phyloP scores from a whole-genome alignment of 345 rosid genomes.

The Pistacia integerrima region DNA sequence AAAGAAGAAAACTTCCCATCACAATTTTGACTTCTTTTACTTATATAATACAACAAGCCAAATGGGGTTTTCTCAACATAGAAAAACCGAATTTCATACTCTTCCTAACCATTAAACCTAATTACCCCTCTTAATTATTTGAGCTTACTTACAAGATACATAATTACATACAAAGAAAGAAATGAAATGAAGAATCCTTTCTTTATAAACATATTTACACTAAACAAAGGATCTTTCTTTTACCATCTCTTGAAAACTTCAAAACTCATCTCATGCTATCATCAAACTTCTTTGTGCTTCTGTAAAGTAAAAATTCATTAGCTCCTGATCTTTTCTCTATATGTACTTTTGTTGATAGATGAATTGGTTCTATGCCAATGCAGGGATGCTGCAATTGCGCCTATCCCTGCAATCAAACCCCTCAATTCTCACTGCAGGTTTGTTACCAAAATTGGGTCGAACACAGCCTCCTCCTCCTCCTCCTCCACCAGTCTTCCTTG shows the following conservation, averaged over 20 bases:
- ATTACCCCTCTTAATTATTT: constrained; percentile 24
- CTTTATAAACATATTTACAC: constrained; percentile 40
- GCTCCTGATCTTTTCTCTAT: constrained; percentile 12
- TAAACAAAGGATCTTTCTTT: constrained; percentile 25
- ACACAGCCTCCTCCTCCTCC: constrained; percentile 40
- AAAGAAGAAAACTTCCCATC: not conserved
- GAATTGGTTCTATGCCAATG: constrained; percentile 56
- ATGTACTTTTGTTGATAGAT: constrained; percentile 31
- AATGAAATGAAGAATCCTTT: constrained; percentile 23
- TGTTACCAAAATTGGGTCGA: constrained; percentile 77
- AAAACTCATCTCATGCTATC: constrained; percentile 31
- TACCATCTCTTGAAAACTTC: constrained; percentile 24
- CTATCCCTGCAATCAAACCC: constrained; percentile 96
- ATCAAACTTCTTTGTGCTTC: not conserved
- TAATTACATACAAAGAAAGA: constrained; percentile 23
- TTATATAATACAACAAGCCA: constrained; percentile 19
- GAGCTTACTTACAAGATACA: constrained; percentile 22
- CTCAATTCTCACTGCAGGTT: constrained; percentile 80
- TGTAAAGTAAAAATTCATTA: constrained; percentile 2
- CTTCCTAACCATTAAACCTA: constrained; percentile 13
- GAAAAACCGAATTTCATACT: not conserved
- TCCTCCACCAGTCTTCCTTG: constrained; percentile 46
- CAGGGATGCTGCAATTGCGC: constrained; percentile 70
- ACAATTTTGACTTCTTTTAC: constrained; percentile 17
- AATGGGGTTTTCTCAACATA: not conserved